These are phyloP conservation scores for Solanum chacoense DNA, from an alignment of 305 asterid genomes.

Conservation along the genomic window DNA sequence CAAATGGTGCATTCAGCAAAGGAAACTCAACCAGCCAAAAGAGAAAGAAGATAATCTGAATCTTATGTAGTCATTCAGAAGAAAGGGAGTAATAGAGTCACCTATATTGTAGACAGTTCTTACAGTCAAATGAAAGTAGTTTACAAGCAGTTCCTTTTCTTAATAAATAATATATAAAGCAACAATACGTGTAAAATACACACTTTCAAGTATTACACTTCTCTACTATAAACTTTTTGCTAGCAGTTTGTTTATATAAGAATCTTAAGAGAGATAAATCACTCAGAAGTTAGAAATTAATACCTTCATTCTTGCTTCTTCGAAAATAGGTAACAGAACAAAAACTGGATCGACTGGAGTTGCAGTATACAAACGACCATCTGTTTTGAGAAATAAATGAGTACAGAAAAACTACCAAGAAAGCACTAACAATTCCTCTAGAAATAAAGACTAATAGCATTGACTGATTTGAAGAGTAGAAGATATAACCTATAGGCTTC, in stretches of 20 bases:
- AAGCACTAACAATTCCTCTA: not conserved
- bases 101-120: not conserved
- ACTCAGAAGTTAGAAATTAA: not conserved
- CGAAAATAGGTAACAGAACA: conserved; percentile 74
- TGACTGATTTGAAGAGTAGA: not conserved
- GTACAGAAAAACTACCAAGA: conserved; percentile 5
- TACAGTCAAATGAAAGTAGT: not conserved
- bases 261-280: not conserved
- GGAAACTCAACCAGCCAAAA: not conserved
- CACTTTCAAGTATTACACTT: not conserved
- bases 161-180: not conserved
- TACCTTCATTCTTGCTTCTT: conserved; percentile 95
- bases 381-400: conserved; percentile 22
- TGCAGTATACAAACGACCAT: conserved; percentile 79
- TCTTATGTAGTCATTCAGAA: not conserved
- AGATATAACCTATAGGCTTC: not conserved
- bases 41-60: not conserved
- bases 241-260: not conserved
- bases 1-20: not conserved
- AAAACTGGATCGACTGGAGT: conserved; percentile 93
- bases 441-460: not conserved
- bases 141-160: not conserved
- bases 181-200: not conserved
- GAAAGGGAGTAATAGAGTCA: not conserved
- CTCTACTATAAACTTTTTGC: not conserved